Conservation (phyloP, 2,329 filamentous ascomycete genomes). For the Paracoccidioides brasiliensis region DNA sequence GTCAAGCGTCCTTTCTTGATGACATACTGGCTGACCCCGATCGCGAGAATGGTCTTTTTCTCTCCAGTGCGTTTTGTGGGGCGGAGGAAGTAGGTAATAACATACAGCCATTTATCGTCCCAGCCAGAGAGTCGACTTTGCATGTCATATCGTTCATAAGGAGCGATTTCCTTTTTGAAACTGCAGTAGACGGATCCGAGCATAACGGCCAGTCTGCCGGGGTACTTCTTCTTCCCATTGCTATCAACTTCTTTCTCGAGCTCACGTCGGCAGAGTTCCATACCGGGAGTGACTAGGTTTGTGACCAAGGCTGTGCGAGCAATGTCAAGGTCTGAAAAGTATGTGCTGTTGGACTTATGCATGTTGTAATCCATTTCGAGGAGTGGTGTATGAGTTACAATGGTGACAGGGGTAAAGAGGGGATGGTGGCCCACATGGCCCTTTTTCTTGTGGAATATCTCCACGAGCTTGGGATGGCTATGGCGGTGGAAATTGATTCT, state of each 20-base stretch:
- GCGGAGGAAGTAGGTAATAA: slow-evolving; percentile 59
- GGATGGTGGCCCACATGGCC: slow-evolving; percentile 37
- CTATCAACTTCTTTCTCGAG: slow-evolving; percentile 38
- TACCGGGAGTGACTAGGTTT: slow-evolving; percentile 48
- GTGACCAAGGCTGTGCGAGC: slow-evolving; percentile 69
- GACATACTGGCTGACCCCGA: slow-evolving; percentile 66
- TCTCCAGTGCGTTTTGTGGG: slow-evolving; percentile 33
- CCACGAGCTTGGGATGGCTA: slow-evolving; percentile 33
- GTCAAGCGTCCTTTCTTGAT: slow-evolving; percentile 73
- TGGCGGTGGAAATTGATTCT: slow-evolving; percentile 41
- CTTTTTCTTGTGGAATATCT: slow-evolving; percentile 22
- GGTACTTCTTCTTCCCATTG: slow-evolving; percentile 35
- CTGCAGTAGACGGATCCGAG: slow-evolving; percentile 61
- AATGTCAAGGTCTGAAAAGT: slow-evolving; percentile 76
- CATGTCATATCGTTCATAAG: slow-evolving; percentile 58
- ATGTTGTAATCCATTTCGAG: slow-evolving; percentile 79
- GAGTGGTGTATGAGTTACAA: slow-evolving; percentile 52
- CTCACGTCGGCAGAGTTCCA: slow-evolving; percentile 39
- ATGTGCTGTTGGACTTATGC: slow-evolving; percentile 73
- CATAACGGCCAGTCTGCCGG: slow-evolving; percentile 45
- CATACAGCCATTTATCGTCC: slow-evolving; percentile 73
- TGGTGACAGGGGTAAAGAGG: slow-evolving; percentile 60
- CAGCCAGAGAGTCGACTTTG: slow-evolving; percentile 58
- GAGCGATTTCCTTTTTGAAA: slow-evolving; percentile 61
- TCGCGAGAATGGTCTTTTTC: slow-evolving; percentile 55